Evolutionary conservation across 306 rosid species (phyloP).

Genomic region (Prinsepia uniflora): DNA sequence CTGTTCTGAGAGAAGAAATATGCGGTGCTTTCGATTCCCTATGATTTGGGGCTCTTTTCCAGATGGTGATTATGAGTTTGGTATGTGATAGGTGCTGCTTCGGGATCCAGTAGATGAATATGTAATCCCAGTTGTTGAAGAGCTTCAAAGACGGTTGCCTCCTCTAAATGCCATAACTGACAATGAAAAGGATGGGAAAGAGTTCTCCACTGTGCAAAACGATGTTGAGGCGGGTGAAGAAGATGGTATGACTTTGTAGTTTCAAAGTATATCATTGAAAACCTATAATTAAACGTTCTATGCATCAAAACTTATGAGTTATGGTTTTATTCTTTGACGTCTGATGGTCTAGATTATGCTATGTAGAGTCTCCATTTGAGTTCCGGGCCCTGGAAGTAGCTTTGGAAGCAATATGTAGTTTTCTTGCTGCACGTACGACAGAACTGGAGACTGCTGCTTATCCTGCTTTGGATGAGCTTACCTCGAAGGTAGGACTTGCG

Average conservation of each 20-base stretch:
- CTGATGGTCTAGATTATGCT: constrained; percentile 38
- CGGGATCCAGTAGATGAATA: constrained; percentile 77
- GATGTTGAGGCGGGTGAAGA: constrained; percentile 68
- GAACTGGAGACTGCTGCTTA: constrained; percentile 92
- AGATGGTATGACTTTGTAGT: constrained; percentile 59
- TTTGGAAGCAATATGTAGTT: constrained; percentile 94
- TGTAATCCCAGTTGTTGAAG: constrained; percentile 84
- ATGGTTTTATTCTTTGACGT: constrained; percentile 14
- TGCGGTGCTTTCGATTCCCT: neutral
- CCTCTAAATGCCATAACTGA: constrained; percentile 23
- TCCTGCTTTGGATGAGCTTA: constrained; percentile 94
- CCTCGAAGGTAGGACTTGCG: constrained; percentile 59
- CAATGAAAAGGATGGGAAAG: constrained; percentile 36
- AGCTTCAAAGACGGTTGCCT: constrained; percentile 83
- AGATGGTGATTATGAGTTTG: constrained; percentile 16
- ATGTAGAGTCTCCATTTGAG: constrained; percentile 90
- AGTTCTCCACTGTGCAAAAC: constrained; percentile 37
- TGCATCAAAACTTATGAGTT: constrained; percentile 6
- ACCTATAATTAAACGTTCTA: neutral
- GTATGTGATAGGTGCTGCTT: constrained; percentile 62
- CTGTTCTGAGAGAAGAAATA: neutral
- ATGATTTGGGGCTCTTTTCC: neutral
- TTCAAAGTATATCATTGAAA: constrained; percentile 1
- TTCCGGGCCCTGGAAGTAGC: constrained; percentile 94
- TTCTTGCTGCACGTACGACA: constrained; percentile 87